Conservation (phyloP, 371 early-diverging fungal genomes). For the Nosema bombycis region DNA sequence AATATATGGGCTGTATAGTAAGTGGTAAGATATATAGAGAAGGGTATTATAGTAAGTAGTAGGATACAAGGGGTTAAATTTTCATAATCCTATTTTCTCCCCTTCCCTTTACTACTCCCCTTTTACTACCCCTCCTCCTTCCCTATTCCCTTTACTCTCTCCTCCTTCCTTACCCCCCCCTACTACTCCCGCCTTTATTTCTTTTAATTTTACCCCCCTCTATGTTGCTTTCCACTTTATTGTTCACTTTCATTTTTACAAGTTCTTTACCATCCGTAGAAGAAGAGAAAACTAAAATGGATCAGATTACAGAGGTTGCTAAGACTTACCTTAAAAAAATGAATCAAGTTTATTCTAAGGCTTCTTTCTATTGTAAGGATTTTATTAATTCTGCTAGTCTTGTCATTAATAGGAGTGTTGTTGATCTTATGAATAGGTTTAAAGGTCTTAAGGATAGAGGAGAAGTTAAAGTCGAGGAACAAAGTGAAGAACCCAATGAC, state of each 20-base stretch:
- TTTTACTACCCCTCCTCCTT: too few species aligned
- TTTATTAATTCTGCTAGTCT: conserved; percentile 11
- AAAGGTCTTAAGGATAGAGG: conserved; percentile 17
- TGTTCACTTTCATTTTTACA: neutral
- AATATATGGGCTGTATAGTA: too few species aligned
- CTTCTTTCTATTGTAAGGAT: neutral
- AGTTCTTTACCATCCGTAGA: neutral
- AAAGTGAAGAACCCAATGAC: conserved; percentile 23
- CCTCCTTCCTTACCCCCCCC: too few species aligned
- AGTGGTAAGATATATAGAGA: too few species aligned
- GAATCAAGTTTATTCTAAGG: neutral
- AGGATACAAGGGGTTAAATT: too few species aligned
- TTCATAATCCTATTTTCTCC: too few species aligned
- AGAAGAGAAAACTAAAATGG: neutral
- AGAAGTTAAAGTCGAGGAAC: conserved; percentile 42
- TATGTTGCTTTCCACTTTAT: too few species aligned
- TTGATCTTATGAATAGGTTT: neutral
- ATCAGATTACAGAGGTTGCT: neutral
- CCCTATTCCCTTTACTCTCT: too few species aligned
- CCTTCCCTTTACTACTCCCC: too few species aligned
- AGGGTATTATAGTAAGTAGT: too few species aligned
- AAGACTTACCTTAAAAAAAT: neutral
- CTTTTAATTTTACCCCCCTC: too few species aligned
- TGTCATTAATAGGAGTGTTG: neutral
- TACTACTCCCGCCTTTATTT: too few species aligned